A percentile compares a stretch with the other conserved stretches of the same genome.
These are phyloP conservation scores for Neophaeococcomyces aloes DNA, from an alignment of 2,329 filamentous ascomycete species.

Conservation along the genomic window DNA sequence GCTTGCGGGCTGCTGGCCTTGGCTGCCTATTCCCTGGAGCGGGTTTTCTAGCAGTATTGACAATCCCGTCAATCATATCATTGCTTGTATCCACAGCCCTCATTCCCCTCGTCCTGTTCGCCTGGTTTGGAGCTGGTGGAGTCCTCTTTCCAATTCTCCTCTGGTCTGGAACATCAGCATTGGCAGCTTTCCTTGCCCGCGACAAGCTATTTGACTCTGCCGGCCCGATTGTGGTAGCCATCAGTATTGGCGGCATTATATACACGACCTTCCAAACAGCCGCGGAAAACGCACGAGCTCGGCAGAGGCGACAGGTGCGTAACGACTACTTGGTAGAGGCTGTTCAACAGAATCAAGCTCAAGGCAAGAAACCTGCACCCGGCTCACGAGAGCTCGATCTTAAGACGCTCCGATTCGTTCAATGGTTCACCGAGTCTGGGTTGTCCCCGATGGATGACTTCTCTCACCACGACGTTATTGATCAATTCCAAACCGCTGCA, in stretches of 20 bases:
- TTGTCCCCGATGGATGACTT: slow-evolving; percentile 13
- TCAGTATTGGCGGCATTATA: slow-evolving; percentile 10
- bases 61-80: slow-evolving; percentile 9
- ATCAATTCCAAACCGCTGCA: slow-evolving; percentile 15
- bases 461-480: slow-evolving; percentile 15
- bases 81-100: slow-evolving; percentile 11
- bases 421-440: slow-evolving; percentile 12
- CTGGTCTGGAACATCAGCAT: slow-evolving; percentile 10
- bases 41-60: slow-evolving; percentile 13
- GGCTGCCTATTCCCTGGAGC: slow-evolving; percentile 11
- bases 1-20: slow-evolving; percentile 8
- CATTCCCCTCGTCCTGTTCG: slow-evolving; percentile 13
- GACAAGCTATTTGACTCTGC: slow-evolving; percentile 9
- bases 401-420: slow-evolving; percentile 10
- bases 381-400: slow-evolving; percentile 13
- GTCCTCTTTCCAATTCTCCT: slow-evolving; percentile 13
- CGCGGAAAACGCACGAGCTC: slow-evolving; percentile 2
- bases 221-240: slow-evolving; percentile 4
- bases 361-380: slow-evolving; percentile 1
- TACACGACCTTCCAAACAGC: slow-evolving; percentile 7
- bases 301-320: slow-evolving; percentile 8
- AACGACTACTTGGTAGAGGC: slow-evolving; percentile 12
- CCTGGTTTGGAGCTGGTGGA: slow-evolving; percentile 16
- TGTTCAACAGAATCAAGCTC: slow-evolving; percentile 11
- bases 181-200: slow-evolving; percentile 11